Percentiles rank a stretch among this genome's conserved stretches.
Evolutionary conservation across 148 eudicot genomes (phyloP).

Genomic region (Vaccinium darrowii): DNA sequence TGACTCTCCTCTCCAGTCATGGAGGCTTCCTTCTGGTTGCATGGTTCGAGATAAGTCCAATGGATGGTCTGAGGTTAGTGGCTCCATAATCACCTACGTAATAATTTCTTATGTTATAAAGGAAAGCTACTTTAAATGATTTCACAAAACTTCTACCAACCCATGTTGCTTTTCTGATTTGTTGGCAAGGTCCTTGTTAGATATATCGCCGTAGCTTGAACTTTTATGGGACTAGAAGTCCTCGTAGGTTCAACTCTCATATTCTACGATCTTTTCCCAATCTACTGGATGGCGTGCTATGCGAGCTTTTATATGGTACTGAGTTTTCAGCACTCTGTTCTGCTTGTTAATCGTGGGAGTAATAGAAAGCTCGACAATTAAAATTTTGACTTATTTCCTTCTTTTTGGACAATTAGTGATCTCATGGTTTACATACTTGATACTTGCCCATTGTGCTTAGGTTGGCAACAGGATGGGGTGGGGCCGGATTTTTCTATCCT

Average conservation of each 20-base stretch:
- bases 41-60: conserved; percentile 42
- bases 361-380: not conserved
- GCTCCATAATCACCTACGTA: not conserved
- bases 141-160: not conserved
- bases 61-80: conserved; percentile 36
- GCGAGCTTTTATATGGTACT: not conserved
- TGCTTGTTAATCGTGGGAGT: not conserved
- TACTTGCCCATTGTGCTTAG: not conserved
- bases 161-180: not conserved
- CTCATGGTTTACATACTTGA: not conserved
- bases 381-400: not conserved
- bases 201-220: not conserved
- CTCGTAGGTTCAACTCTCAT: not conserved
- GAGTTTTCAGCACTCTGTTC: not conserved
- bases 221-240: not conserved
- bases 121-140: not conserved
- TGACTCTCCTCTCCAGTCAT: conserved; percentile 27
- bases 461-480: too few species aligned
- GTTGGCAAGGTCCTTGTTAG: not conserved
- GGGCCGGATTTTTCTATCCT: too few species aligned
- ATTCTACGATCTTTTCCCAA: not conserved
- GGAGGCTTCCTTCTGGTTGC: conserved; percentile 69
- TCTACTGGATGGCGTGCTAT: not conserved
- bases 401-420: not conserved
- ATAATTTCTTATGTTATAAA: not conserved